A percentile compares a stretch with the other conserved stretches of the same genome.
phyloP scores from a whole-genome alignment of 1,284 basidiomycete genomes.

The Veloboletus limbatus region DNA sequence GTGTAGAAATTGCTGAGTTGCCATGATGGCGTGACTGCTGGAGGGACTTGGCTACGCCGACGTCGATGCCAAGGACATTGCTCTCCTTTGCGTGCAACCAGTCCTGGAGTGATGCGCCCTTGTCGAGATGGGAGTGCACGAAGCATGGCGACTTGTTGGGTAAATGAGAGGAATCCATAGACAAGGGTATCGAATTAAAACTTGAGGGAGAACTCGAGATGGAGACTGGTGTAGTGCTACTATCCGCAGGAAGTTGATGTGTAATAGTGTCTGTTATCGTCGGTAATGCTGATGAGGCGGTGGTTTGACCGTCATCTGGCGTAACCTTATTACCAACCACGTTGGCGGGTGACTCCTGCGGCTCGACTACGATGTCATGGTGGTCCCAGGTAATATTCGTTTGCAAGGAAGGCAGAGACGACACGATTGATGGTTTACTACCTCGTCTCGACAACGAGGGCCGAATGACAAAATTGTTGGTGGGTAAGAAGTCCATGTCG shows the following conservation, averaged over 20 bases:
- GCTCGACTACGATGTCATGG: conserved; percentile 46
- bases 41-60: conserved; percentile 49
- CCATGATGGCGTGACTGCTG: conserved; percentile 34
- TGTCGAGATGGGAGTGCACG: conserved; percentile 81
- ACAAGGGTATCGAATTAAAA: conserved; percentile 31
- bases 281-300: conserved; percentile 26
- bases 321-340: conserved; percentile 23
- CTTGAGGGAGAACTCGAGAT: conserved; percentile 33
- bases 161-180: conserved; percentile 29
- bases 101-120: conserved; percentile 68
- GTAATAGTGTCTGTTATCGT: conserved; percentile 27
- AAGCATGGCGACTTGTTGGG: conserved; percentile 77
- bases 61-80: conserved; percentile 37
- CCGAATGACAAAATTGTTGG: conserved; percentile 26
- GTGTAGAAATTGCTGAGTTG: conserved; percentile 9
- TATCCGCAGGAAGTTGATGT: conserved; percentile 14
- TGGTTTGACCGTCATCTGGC: conserved; percentile 1
- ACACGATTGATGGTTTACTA: conserved; percentile 38
- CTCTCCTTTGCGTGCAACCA: conserved; percentile 58
- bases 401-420: conserved; percentile 39
- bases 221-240: conserved; percentile 16
- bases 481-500: conserved; percentile 29
- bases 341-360: conserved; percentile 21
- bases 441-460: conserved; percentile 49
- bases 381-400: conserved; percentile 47